Evolutionary conservation across 371 early-diverging fungal genomes (phyloP), one percentile per base, ranked within the genome.

Genomic region (Saksenaea vasiformis): DNA sequence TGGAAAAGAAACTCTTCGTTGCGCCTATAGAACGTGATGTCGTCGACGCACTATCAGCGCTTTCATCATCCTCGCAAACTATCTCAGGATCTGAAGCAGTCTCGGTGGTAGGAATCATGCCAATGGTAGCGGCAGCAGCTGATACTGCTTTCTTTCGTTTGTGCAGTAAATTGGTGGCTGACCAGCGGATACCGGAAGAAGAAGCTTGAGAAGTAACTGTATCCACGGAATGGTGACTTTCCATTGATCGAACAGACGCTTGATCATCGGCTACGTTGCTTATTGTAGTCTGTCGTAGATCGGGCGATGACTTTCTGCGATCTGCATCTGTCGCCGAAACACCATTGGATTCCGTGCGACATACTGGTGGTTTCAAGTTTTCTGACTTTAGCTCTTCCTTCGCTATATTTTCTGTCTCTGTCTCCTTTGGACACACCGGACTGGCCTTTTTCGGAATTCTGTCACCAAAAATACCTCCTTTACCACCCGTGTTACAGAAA

Each of bases 401-500:
- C n/a, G n/a, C 14, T 41, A 41, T 14, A 41, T 9, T 31, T 31
- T 31, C 31, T 31, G 7, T 7, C 31, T 31, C 31, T 31, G 31
- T 2, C 31, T 31, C 31, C 7, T 31, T 31, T 31, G 31, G 31
- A 31, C 31, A 31, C 7, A 31, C 14, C 14, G 43, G 19, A 3
- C 43, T 17, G 14, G 43, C n/a, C 14, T 41, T 41, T 17, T 41
- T 41, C 14, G 66, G 69, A 1, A 69, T 62, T n/a, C 61, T 57
- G 15, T 73, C 70, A 28, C 73, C 86, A 82, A 86, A 88, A 15
- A 90, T 84, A 1, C 88, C 90, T 37, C 90, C 90, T 11, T 63
- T 73, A 14, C 91, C 88, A 26, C 72, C 74, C 2, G 89, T 81
- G 19, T 83, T 76, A 66, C 85, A 92, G 67, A 95, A 95, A 1